Base-by-base conservation (phyloP, 83 land plant genomes). In the Thuja plicata region DNA sequence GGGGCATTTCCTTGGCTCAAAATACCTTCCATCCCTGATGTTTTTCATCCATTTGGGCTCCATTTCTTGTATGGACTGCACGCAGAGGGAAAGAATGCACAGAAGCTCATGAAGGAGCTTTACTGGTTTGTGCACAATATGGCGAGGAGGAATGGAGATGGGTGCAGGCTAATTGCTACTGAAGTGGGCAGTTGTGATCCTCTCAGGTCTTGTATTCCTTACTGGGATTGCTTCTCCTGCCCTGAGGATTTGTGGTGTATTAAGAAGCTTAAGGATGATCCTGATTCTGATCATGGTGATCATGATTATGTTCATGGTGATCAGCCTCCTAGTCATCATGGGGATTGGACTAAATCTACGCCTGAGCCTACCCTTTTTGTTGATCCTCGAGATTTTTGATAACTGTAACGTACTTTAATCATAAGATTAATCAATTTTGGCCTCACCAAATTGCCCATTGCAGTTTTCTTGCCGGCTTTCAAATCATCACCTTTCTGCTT, bases 161-260 rank as follows among this genome's bases (percentile, higher is more conserved):
- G 83, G 1, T 92, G 93, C 87, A 84, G 88, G 1, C 93, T 93
- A 84, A 93, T 95, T 91, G 95, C 92, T 43, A 88, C 98, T 45
- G 97, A 96, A 88, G 95, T 95, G 57, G 96, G 94, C 19, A 82
- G 86, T 9, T 71, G 86, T 83, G 98, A 96, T 84, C 96, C 96
- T 6, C 89, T 94, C 8, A 40, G 89, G 70, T 57, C 43, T 7
- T 86, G 46, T 77, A 92, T 95, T 54, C 98, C 98, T 15, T 93
- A 93, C 90, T 96, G 97, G 97, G 87, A 87, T 78, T 82, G 79
- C 35, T 89, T 95, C 50, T 96, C 98, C 15, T 89, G 90, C 87
- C 88, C 85, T 57, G 94, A 95, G 54, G 98, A 95, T 88, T 24
- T 94, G 50, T 95, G 96, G 98, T 97, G 98, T 90, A 91, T 97